Evolutionary conservation across 2,329 filamentous ascomycete genomes (phyloP).

Genomic region (Alternaria ethzedia): DNA sequence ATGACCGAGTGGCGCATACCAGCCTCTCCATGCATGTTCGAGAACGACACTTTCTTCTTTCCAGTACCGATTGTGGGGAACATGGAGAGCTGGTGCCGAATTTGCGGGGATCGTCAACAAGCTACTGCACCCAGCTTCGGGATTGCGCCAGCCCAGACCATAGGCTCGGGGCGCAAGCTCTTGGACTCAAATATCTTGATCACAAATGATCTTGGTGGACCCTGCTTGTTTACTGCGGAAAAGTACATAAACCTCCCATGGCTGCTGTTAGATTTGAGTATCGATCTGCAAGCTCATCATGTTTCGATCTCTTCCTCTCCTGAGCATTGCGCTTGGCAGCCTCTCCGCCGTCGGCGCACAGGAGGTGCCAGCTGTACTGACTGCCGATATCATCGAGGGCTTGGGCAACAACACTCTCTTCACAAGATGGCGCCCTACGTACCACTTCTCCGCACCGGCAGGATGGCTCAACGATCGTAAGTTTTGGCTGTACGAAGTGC

Average conservation of each 20-base stretch:
- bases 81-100: conserved; percentile 15
- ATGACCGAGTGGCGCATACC: conserved; percentile 14
- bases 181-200: conserved; percentile 20
- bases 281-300: conserved; percentile 19
- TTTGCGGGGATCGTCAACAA: conserved; percentile 30
- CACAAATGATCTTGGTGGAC: conserved; percentile 15
- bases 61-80: conserved; percentile 21
- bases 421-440: conserved; percentile 55
- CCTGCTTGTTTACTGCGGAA: conserved; percentile 5
- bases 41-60: conserved; percentile 22
- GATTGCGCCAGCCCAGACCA: conserved; percentile 20
- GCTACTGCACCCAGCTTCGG: conserved; percentile 21
- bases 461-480: conserved; percentile 54
- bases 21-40: conserved; percentile 15
- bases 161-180: conserved; percentile 16
- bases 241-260: conserved; percentile 22
- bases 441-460: conserved; percentile 56
- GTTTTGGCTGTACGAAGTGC: neutral
- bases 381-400: conserved; percentile 33
- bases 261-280: conserved; percentile 5
- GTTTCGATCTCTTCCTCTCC: conserved; percentile 27
- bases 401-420: conserved; percentile 58
- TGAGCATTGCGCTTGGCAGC: conserved; percentile 36
- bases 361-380: conserved; percentile 34
- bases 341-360: conserved; percentile 26